Conservation (phyloP, 169 alveolate genomes). For the Plasmodium falciparum region DNA sequence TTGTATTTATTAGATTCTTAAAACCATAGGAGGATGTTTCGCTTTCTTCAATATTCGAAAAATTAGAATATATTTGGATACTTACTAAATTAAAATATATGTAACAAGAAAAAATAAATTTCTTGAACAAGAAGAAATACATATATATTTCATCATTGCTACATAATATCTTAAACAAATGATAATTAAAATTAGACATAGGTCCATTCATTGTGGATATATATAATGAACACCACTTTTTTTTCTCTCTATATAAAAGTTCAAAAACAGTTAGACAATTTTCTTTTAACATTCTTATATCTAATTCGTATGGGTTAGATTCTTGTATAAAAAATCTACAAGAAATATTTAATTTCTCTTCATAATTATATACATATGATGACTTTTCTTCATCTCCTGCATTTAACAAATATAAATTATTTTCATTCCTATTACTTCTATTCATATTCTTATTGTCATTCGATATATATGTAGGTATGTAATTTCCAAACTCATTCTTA, state of each 20-base stretch:
- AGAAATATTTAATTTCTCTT: conserved; percentile 35
- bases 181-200: conserved; percentile 71
- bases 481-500: background rate
- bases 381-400: background rate
- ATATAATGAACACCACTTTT: conserved; percentile 54
- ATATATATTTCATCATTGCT: conserved; percentile 51
- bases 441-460: background rate
- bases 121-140: conserved; percentile 54
- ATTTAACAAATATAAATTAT: background rate
- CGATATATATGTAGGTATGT: background rate
- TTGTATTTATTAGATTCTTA: background rate
- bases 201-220: conserved; percentile 63
- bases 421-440: background rate
- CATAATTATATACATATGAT: conserved; percentile 12
- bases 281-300: conserved; percentile 52
- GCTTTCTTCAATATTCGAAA: conserved; percentile 4
- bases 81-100: conserved; percentile 61
- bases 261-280: conserved; percentile 54
- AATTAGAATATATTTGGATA: conserved; percentile 31
- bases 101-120: conserved; percentile 57
- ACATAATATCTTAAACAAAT: conserved; percentile 58
- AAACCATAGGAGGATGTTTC: background rate
- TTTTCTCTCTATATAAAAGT: conserved; percentile 29
- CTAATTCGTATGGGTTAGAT: conserved; percentile 39
- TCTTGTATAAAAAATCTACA: conserved; percentile 50